Evolutionary conservation across 441 rosid species (phyloP).

Genomic region (Viola pubescens): DNA sequence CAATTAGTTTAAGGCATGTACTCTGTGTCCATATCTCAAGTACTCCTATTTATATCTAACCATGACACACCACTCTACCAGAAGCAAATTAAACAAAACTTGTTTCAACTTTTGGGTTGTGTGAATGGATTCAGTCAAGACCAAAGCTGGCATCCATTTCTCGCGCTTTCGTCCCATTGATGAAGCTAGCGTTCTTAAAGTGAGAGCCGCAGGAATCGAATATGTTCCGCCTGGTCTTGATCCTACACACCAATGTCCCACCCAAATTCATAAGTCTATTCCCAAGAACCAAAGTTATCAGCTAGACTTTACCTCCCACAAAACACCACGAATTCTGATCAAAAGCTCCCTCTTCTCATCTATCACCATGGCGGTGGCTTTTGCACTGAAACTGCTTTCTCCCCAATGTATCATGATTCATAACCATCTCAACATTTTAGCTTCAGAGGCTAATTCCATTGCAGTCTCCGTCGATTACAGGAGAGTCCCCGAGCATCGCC

Average conservation of each 20-base stretch:
- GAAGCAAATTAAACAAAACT: too few species aligned
- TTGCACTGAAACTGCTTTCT: slow-evolving; percentile 9
- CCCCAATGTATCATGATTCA: slow-evolving; percentile 7
- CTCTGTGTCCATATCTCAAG: too few species aligned
- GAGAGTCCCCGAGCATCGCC: slow-evolving; percentile 14
- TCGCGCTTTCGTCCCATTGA: too few species aligned
- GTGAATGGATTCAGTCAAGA: too few species aligned
- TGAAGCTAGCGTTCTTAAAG: too few species aligned
- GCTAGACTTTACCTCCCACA: slow-evolving; percentile 43
- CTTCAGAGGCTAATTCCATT: slow-evolving; percentile 2
- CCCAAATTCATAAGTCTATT: slow-evolving; percentile 39
- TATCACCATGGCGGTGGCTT: slow-evolving; percentile 63
- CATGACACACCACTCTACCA: too few species aligned
- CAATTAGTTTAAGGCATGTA: too few species aligned
- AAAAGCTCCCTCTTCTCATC: slow-evolving; percentile 39
- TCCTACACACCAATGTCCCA: slow-evolving; percentile 29
- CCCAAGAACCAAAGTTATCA: slow-evolving; percentile 26
- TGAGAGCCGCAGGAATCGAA: slow-evolving; percentile 17
- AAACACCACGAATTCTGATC: not conserved
- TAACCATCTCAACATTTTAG: slow-evolving; percentile 1
- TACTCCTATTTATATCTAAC: too few species aligned
- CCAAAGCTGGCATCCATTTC: too few species aligned
- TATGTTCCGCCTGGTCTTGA: slow-evolving; percentile 33
- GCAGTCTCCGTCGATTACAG: slow-evolving; percentile 23
- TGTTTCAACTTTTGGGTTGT: too few species aligned